Evolutionary conservation across 108 stramenopile species (phyloP).

Genomic region (Fragilariopsis cylindrus): DNA sequence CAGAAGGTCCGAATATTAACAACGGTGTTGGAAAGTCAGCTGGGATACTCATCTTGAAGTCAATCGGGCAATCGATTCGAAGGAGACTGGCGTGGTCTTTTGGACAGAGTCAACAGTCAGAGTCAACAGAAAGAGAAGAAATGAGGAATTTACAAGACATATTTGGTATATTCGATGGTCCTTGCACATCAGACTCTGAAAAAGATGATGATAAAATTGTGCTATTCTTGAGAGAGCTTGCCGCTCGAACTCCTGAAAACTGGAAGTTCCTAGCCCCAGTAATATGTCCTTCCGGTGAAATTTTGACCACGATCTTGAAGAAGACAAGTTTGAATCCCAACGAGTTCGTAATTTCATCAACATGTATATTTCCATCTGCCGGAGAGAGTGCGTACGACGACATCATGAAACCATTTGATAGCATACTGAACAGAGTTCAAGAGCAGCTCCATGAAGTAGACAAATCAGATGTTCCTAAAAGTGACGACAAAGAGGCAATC

Average conservation of each 20-base stretch:
- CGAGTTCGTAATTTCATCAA: constrained; percentile 5
- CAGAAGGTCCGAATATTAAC: constrained; percentile 41
- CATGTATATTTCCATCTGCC: constrained; percentile 44
- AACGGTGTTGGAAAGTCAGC: background rate
- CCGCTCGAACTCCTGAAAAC: constrained; percentile 30
- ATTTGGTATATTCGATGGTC: constrained; percentile 44
- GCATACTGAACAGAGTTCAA: constrained; percentile 64
- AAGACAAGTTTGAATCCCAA: background rate
- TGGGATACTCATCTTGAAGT: constrained; percentile 25
- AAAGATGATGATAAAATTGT: constrained; percentile 19
- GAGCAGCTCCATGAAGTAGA: constrained; percentile 66
- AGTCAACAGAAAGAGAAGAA: constrained; percentile 7
- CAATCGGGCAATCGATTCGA: constrained; percentile 29
- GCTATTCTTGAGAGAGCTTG: constrained; percentile 17
- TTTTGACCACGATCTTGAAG: constrained; percentile 44
- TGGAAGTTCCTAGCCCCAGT: constrained; percentile 58
- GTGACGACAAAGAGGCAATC: constrained; percentile 42
- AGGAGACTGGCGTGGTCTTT: constrained; percentile 13
- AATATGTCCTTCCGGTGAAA: constrained; percentile 70
- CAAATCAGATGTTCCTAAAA: constrained; percentile 33
- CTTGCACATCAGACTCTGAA: background rate
- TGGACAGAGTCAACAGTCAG: constrained; percentile 18
- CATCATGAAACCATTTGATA: constrained; percentile 64
- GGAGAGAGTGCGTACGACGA: constrained; percentile 32
- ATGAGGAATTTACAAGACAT: constrained; percentile 6